Base-by-base conservation (phyloP, 768 basidiomycete genomes). In the Rhizopogon vinicolor region DNA sequence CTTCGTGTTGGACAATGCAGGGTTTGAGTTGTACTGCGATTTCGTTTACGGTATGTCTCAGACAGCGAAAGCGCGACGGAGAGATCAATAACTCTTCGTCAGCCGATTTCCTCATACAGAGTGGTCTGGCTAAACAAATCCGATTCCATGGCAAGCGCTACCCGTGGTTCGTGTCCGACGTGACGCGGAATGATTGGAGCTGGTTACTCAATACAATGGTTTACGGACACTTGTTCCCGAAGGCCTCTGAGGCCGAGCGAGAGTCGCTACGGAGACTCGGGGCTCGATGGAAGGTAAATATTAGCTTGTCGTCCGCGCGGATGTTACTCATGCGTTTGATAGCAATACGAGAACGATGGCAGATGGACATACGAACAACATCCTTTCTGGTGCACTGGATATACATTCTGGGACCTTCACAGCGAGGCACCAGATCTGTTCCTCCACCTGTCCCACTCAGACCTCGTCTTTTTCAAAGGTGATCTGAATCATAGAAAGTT, bases 131-230 rank as follows among this genome's bases (percentile, higher is more conserved):
- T 35, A 85, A 72, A 42, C 79, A 93, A 72, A 78, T 98, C 55
- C 84, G 84, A 59, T 96, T 98, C 84, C 95, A 98, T 68, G 95
- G 95, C 48, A 98, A 97, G 74, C 87, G 93, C 41, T 91, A 91
- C 64, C 84, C 95, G 3, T 96, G 93, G 93, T 95, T 95, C 68
- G 91, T 93, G 33, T 91, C 89, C 12, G 95, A 97, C 67, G 86
- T 96, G 48, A 98, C 94, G 40, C 86, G 81, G 69, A 89, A 91
- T 67, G 95, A 98, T 65, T 98, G 93, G 91, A 81, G 89, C 49
- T 98, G 95, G 95, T 79, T 92, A 50, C 68, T 89, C 56, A 93
- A 93, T 68, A 82, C 82, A 31, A 87, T 91, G 86, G 82, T 86
- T n/a, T 91, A 91, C 61, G 95, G 95, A 2, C 89, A 96, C 61